Base-by-base conservation (phyloP, 2,329 filamentous ascomycete species). In the Sclerotinia nivalis region DNA sequence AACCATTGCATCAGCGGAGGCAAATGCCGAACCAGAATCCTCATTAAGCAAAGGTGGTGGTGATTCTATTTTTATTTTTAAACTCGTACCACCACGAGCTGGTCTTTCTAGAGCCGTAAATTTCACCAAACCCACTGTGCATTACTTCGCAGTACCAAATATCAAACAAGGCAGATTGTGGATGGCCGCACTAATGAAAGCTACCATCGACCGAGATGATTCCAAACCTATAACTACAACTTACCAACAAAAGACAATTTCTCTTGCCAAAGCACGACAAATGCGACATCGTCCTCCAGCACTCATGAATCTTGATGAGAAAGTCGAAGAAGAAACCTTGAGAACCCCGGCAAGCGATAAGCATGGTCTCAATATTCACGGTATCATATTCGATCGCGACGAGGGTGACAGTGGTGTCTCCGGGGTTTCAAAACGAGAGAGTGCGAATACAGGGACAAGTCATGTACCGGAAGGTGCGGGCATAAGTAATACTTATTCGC, bases 131-230 rank as follows among this genome's bases (percentile, higher is more conserved):
- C 96, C 96, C 6, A 96, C 93, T 12, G 92, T 97, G 52, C 96
- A 99, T 80, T 98, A 97, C 80, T 99, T 99, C 80, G 96, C 96
- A 7, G 93, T 97, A 31, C 94, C 96, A 66, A 97, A 91, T 76
- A 83, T 97, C 70, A 89, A 93, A 76, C 89, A 96, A 78, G 96
- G 96, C 22, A 89, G 96, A 18, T 83, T 96, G 54, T 99, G 96
- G 96, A 99, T 99, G 96, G 96, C 93, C 6, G 96, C 96, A 8
- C 83, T 99, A 66, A 97, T 99, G 93, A 99, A 99, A 82, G 96
- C 96, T 15, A 99, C 96, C 1, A 99, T 99, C 76, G 95, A 98
- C 78, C 91, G 95, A 71, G 96, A 99, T 75, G 89, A 91, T 76
- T 87, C 87, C 5, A 87, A 91, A 72, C 88, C 91, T 13, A 90